phyloP scores from a whole-genome alignment of 768 basidiomycete species.

The Lentinula boryana region DNA sequence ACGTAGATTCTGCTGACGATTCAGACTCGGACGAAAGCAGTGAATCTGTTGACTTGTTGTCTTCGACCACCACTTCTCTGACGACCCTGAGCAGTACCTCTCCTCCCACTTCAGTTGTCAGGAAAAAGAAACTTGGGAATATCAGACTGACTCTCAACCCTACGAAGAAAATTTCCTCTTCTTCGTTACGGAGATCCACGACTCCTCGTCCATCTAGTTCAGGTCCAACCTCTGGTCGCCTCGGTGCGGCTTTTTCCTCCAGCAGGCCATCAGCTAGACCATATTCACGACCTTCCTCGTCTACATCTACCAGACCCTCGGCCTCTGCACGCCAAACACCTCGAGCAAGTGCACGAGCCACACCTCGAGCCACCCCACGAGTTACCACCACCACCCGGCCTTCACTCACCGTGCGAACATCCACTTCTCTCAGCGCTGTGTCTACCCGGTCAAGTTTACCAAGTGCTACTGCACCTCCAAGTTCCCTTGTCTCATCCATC shows the following conservation, averaged over 20 bases:
- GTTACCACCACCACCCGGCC: background rate
- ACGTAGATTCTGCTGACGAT: background rate
- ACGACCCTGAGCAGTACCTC: background rate
- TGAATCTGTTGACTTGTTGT: slow-evolving; percentile 4
- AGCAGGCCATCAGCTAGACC: too few relatives aligned
- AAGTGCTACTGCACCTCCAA: background rate
- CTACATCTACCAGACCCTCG: background rate
- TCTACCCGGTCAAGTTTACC: background rate
- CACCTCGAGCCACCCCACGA: background rate
- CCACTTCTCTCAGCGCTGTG: background rate
- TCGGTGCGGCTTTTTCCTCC: too few relatives aligned
- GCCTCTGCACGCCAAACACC: background rate
- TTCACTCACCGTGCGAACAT: background rate
- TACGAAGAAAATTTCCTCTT: background rate
- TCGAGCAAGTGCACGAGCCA: background rate
- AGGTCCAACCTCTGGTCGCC: too few relatives aligned
- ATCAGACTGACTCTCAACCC: background rate
- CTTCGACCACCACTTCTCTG: background rate
- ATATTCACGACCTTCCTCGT: background rate
- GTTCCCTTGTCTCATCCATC: background rate
- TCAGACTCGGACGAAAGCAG: background rate
- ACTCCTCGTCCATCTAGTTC: background rate
- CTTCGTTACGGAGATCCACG: background rate
- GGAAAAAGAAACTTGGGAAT: background rate
- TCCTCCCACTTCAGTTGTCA: background rate